phyloP scores from a whole-genome alignment of 805 yeast species.

The Spencermartinsiella europaea region DNA sequence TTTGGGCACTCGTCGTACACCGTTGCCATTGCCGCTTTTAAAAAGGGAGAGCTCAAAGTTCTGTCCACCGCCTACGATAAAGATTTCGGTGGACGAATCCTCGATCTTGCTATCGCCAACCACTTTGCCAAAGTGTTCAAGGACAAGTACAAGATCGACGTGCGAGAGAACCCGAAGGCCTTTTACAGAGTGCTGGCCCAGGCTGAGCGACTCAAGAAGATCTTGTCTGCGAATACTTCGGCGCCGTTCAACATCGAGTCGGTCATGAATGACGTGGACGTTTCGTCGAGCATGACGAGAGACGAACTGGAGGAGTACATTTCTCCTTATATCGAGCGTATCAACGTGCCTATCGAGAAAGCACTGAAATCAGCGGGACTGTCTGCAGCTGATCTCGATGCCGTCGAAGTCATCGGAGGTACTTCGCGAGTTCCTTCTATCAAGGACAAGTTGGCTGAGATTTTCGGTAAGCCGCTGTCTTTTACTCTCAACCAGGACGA shows the following conservation, averaged over 20 bases:
- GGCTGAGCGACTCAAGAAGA: conserved; percentile 91
- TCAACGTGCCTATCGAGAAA: conserved; percentile 67
- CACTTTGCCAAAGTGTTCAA: conserved; percentile 92
- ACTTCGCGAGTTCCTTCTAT: conserved; percentile 95
- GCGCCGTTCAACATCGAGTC: conserved; percentile 96
- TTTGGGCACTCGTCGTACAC: conserved; percentile 96
- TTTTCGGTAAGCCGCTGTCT: conserved; percentile 81
- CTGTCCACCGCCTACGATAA: conserved; percentile 90
- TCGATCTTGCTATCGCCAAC: conserved; percentile 89
- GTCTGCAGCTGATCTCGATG: conserved; percentile 68
- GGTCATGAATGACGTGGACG: conserved; percentile 95
- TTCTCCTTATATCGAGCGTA: conserved; percentile 71
- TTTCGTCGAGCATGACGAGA: conserved; percentile 80
- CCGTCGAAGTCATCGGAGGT: conserved; percentile 96
- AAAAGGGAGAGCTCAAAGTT: conserved; percentile 93
- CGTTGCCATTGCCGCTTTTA: conserved; percentile 82
- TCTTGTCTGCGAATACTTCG: conserved; percentile 87
- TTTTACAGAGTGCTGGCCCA: conserved; percentile 88
- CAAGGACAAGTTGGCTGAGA: conserved; percentile 72
- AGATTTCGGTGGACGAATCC: conserved; percentile 97
- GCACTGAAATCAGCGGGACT: conserved; percentile 82
- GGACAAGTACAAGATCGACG: conserved; percentile 88
- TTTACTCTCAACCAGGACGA: conserved; percentile 98
- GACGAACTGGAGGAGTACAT: conserved; percentile 90
- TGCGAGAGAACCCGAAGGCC: conserved; percentile 88